Conservation (phyloP, 352 stramenopile genomes). For the Phytophthora crassamura region DNA sequence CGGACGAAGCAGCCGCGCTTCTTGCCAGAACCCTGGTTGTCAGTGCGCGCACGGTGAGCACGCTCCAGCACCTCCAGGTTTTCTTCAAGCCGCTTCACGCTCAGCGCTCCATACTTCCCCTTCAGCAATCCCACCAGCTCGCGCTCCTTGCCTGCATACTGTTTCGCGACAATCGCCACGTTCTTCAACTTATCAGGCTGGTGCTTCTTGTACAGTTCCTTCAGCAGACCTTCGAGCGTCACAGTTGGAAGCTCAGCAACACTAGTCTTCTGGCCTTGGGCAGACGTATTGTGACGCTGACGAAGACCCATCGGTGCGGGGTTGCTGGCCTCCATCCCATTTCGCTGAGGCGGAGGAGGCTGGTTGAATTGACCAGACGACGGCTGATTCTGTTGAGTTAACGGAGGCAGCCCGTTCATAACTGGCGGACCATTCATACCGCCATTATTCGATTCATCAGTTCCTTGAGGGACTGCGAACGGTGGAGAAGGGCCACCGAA, state of each 20-base stretch:
- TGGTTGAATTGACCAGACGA: neutral
- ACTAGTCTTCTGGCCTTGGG: slow-evolving; percentile 7
- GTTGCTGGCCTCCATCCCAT: slow-evolving; percentile 15
- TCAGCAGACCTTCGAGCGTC: slow-evolving; percentile 63
- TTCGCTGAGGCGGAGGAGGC: neutral
- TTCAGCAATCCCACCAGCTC: slow-evolving; percentile 67
- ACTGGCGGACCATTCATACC: slow-evolving; percentile 7
- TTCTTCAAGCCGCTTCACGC: slow-evolving; percentile 74
- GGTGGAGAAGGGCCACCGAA: slow-evolving; percentile 8
- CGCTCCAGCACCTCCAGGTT: slow-evolving; percentile 56
- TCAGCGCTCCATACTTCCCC: slow-evolving; percentile 76
- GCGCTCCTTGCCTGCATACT: slow-evolving; percentile 73
- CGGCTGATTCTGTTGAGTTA: slow-evolving; percentile 10
- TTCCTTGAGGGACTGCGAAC: slow-evolving; percentile 8
- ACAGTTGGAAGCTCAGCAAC: slow-evolving; percentile 21
- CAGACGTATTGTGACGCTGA: slow-evolving; percentile 27
- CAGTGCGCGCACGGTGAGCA: slow-evolving; percentile 9
- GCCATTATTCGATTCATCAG: slow-evolving; percentile 3
- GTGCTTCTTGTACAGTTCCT: slow-evolving; percentile 77
- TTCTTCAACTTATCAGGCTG: slow-evolving; percentile 80
- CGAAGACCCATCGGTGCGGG: slow-evolving; percentile 29
- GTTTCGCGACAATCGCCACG: slow-evolving; percentile 53
- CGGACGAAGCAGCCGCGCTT: slow-evolving; percentile 39
- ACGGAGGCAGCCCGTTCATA: slow-evolving; percentile 9
- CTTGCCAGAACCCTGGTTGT: slow-evolving; percentile 16